A percentile compares a stretch with the other conserved stretches of the same genome.
Evolutionary conservation across 1,139 yeast genomes (phyloP).

Genomic region (Hemisphaericaspora subhashii): DNA sequence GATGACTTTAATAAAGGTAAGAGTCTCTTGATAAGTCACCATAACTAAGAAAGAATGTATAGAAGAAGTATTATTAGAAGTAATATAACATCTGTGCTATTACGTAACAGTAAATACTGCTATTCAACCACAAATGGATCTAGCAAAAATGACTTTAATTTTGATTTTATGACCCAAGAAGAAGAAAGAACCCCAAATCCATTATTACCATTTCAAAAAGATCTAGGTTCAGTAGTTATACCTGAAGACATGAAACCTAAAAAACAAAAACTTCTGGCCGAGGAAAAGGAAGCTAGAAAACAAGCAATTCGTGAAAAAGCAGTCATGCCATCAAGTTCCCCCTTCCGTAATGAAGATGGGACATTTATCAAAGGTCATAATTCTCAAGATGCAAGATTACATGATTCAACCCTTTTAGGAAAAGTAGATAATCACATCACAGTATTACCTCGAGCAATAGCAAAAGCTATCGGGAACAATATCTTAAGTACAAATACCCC

Average conservation of each 20-base stretch:
- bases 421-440: slow-evolving; percentile 47
- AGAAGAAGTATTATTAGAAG: not conserved
- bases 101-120: not conserved
- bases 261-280: too few relatives aligned
- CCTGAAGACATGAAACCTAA: too few relatives aligned
- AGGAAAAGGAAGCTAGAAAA: too few relatives aligned
- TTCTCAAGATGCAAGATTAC: slow-evolving; percentile 54
- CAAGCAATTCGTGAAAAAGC: too few relatives aligned
- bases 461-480: slow-evolving; percentile 58
- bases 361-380: slow-evolving; percentile 43
- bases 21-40: not conserved
- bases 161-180: slow-evolving; percentile 1
- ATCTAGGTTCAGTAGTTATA: not conserved
- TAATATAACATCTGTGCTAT: not conserved
- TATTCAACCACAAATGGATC: not conserved
- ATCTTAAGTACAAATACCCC: slow-evolving; percentile 57
- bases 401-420: slow-evolving; percentile 48
- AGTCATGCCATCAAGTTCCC: slow-evolving; percentile 18
- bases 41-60: not conserved
- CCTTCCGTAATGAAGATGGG: slow-evolving; percentile 42
- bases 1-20: not conserved
- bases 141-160: not conserved
- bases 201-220: not conserved
- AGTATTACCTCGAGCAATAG: slow-evolving; percentile 51
- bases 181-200: not conserved